Evolutionary conservation across 306 rosid species (phyloP).

Genomic region (Malus sieversii): DNA sequence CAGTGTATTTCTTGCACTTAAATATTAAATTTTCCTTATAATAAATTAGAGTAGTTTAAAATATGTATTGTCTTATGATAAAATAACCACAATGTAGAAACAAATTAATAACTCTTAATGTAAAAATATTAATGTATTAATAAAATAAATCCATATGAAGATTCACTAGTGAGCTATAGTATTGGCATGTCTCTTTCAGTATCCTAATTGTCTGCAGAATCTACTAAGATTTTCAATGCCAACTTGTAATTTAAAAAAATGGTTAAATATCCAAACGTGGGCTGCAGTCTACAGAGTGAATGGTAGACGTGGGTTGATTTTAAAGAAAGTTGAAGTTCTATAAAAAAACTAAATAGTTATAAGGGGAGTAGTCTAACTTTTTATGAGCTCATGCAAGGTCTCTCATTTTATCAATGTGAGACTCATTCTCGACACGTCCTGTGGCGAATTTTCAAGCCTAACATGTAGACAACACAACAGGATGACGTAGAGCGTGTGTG

Average conservation of each 20-base stretch:
- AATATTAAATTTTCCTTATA: too few relatives aligned
- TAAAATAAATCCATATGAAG: not conserved
- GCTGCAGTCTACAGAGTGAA: not conserved
- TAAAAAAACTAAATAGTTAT: too few relatives aligned
- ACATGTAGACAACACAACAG: too few relatives aligned
- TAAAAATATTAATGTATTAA: not conserved
- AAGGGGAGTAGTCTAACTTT: accelerated
- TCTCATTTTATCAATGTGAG: too few relatives aligned
- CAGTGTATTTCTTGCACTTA: accelerated
- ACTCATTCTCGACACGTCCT: too few relatives aligned
- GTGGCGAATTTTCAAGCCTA: too few relatives aligned
- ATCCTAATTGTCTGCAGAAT: not conserved
- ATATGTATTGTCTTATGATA: too few relatives aligned
- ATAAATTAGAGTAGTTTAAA: too few relatives aligned
- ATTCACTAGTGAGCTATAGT: not conserved
- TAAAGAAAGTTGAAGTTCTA: not conserved
- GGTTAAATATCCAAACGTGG: not conserved
- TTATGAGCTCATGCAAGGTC: too few relatives aligned
- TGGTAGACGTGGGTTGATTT: not conserved
- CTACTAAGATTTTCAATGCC: not conserved
- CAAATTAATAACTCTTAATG: too few relatives aligned
- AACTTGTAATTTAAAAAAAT: too few relatives aligned
- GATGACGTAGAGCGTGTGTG: too few relatives aligned
- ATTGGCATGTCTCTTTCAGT: not conserved
- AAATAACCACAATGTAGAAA: not conserved